Evolutionary conservation across 148 eudicot genomes (phyloP), one percentile per base, ranked within the genome.

Genomic region (Diospyros kaki): DNA sequence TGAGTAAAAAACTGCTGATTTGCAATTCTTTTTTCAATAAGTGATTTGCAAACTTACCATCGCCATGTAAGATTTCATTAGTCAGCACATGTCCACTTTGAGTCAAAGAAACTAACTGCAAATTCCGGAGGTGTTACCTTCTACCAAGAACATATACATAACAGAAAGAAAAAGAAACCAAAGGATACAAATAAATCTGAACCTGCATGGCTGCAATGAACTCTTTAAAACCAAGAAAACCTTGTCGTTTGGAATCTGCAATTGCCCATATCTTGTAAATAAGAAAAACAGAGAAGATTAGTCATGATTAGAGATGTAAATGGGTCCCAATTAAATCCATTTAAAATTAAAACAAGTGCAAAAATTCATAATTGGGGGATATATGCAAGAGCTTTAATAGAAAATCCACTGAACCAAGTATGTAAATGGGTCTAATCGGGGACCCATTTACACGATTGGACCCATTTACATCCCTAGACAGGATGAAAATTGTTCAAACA

Each of bases 131-230:
- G 62, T 75, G 63, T 17, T 44, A 69, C 39, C 50, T 54, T n/a
- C 61, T 28, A 71, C 3, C 10, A 2, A 18, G 0, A 38, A 28
- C 0, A 13, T 43, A 9, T 41, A 38, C 61, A 7, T 71, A 58
- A 63, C 39, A 40, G 71, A 48, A 6, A 10, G 18, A 61, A 12
- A 65, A 12, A 17, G 63, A 2, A 51, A 66, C 61, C 64, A 41
- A 66, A 64, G 43, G 53, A 72, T 6, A 52, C 9, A 50, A 59
- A 50, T 39, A 4, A n/a, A 54, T 59, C 40, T 41, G 43, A 76
- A 94, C 98, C 98, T 94, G 98, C 94, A 94, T 92, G 64, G 98
- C 93, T 68, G 90, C 82, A 62, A 94, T 78, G 55, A 94, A 94
- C 83, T 94, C 96, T 78, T 77, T 85, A 68, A 92, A 92, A 55